Conservation (phyloP, 176 grass and related monocot genomes). For the Rhipidocladum racemiflorum region DNA sequence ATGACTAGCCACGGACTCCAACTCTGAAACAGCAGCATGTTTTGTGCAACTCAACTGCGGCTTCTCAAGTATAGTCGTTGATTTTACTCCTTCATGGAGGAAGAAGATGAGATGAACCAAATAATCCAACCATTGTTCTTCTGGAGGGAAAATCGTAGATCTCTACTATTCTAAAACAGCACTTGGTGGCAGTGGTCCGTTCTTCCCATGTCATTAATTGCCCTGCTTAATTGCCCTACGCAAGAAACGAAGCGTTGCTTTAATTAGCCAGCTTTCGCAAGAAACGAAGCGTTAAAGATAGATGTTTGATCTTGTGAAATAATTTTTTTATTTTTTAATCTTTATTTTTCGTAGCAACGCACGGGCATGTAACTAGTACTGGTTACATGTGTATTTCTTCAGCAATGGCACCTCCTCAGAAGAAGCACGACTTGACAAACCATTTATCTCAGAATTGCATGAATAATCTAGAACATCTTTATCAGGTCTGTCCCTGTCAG, state of each 20-base stretch:
- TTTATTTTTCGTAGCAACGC: too few relatives aligned
- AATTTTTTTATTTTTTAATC: too few relatives aligned
- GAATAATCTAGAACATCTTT: conserved; percentile 37
- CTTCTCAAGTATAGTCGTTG: conserved; percentile 51
- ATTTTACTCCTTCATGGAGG: conserved; percentile 83
- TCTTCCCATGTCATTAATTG: too few relatives aligned
- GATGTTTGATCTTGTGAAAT: too few relatives aligned
- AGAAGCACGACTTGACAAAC: conserved; percentile 60
- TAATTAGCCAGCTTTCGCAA: too few relatives aligned
- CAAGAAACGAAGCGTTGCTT: too few relatives aligned
- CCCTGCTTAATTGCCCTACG: too few relatives aligned
- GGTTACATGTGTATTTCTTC: conserved; percentile 61
- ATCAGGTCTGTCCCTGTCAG: conserved; percentile 45
- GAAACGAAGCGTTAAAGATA: too few relatives aligned
- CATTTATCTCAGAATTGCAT: conserved; percentile 36
- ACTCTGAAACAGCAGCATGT: conserved; percentile 61
- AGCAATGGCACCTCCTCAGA: conserved; percentile 53
- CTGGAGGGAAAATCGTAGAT: conserved; percentile 59
- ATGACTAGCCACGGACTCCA: conserved; percentile 66
- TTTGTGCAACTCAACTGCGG: conserved; percentile 53
- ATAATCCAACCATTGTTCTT: conserved; percentile 80
- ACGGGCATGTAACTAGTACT: too few relatives aligned
- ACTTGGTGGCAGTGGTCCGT: too few relatives aligned
- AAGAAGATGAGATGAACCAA: conserved; percentile 79
- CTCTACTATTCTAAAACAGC: too few relatives aligned